Conservation (phyloP, 1,284 basidiomycete genomes). For the Tylopilus orsonianus region DNA sequence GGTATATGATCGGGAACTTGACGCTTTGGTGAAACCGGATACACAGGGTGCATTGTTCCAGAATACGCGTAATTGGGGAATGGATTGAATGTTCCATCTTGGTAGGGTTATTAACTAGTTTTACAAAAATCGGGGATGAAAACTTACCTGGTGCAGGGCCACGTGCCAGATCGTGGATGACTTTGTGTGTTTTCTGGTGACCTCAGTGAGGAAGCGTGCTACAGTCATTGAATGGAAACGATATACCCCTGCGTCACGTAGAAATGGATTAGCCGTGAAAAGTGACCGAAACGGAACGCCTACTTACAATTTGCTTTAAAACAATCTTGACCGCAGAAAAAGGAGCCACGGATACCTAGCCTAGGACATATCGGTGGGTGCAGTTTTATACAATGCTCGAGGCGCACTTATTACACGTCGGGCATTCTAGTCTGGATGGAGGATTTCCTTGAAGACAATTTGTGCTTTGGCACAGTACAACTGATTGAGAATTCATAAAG, state of each 20-base stretch:
- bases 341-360: slow-evolving; percentile 77
- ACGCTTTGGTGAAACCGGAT: slow-evolving; percentile 73
- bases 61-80: slow-evolving; percentile 69
- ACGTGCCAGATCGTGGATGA: slow-evolving; percentile 66
- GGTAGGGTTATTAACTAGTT: background rate
- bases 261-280: background rate
- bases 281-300: background rate
- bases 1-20: slow-evolving; percentile 71
- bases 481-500: slow-evolving; percentile 32
- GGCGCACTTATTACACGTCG: slow-evolving; percentile 77
- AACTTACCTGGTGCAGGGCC: slow-evolving; percentile 32
- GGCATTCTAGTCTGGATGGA: slow-evolving; percentile 75
- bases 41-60: slow-evolving; percentile 70
- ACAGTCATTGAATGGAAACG: slow-evolving; percentile 8
- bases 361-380: slow-evolving; percentile 37
- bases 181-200: slow-evolving; percentile 78
- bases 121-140: slow-evolving; percentile 1
- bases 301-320: slow-evolving; percentile 81
- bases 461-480: slow-evolving; percentile 63
- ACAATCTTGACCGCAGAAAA: slow-evolving; percentile 84
- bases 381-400: slow-evolving; percentile 3
- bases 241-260: slow-evolving; percentile 43
- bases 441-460: slow-evolving; percentile 74
- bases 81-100: slow-evolving; percentile 74
- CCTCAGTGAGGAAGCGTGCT: slow-evolving; percentile 1